Evolutionary conservation across 352 stramenopile species (phyloP).

Genomic region (Phytophthora pinifolia): DNA sequence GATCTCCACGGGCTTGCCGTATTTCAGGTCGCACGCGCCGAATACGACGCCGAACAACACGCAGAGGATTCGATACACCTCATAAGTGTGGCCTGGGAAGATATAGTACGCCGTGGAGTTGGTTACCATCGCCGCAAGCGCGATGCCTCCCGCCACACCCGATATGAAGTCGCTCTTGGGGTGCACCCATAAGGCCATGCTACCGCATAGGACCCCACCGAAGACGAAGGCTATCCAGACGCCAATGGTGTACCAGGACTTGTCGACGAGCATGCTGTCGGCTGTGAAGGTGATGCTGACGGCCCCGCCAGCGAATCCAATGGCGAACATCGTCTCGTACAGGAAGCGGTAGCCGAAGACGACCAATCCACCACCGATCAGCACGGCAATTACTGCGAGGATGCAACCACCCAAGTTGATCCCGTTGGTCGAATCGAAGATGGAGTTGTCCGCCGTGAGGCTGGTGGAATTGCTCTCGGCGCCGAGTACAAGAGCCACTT

Average conservation of each 20-base stretch:
- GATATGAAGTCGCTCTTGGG: slow-evolving; percentile 36
- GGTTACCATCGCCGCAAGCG: slow-evolving; percentile 31
- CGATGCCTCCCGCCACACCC: slow-evolving; percentile 30
- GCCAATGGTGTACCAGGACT: slow-evolving; percentile 26
- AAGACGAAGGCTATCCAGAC: slow-evolving; percentile 41
- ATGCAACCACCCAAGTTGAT: slow-evolving; percentile 27
- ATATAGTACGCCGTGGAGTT: slow-evolving; percentile 37
- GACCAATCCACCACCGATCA: slow-evolving; percentile 30
- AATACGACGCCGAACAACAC: slow-evolving; percentile 34
- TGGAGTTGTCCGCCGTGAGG: slow-evolving; percentile 19
- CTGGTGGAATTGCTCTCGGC: slow-evolving; percentile 11
- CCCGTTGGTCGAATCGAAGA: slow-evolving; percentile 32
- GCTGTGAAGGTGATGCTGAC: slow-evolving; percentile 29
- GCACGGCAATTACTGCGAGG: slow-evolving; percentile 31
- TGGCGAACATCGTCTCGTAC: slow-evolving; percentile 33
- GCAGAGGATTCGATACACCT: slow-evolving; percentile 30
- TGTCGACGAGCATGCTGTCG: slow-evolving; percentile 32
- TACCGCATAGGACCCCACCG: slow-evolving; percentile 29
- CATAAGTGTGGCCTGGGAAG: slow-evolving; percentile 31
- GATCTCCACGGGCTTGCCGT: slow-evolving; percentile 37
- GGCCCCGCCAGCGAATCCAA: slow-evolving; percentile 31
- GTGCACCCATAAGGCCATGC: slow-evolving; percentile 35
- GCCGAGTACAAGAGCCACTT: slow-evolving; percentile 14
- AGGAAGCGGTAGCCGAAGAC: slow-evolving; percentile 37
- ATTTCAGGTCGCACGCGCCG: slow-evolving; percentile 28